These are phyloP conservation scores for Phytopythium aichiense DNA, from an alignment of 352 stramenopile genomes.

Conservation along the genomic window DNA sequence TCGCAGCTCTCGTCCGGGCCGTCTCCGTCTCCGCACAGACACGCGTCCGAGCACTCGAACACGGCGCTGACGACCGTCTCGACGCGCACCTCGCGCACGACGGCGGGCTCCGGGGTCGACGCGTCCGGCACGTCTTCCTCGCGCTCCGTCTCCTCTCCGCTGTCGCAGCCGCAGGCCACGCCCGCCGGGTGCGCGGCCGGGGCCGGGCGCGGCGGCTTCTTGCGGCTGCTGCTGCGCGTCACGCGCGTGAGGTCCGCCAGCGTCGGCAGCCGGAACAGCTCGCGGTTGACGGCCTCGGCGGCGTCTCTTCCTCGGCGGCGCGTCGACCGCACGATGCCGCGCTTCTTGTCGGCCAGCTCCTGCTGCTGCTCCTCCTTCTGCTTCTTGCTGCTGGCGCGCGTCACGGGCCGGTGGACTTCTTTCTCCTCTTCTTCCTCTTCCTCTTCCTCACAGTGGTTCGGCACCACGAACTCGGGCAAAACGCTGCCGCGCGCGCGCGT, in stretches of 20 bases:
- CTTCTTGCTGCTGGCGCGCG: conserved; percentile 3
- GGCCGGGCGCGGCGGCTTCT: neutral
- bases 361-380: neutral
- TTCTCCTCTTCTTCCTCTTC: neutral
- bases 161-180: neutral
- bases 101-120: neutral
- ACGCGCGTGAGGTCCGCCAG: conserved; percentile 3
- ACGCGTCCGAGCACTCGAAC: conserved; percentile 5
- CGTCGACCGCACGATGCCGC: conserved; percentile 4
- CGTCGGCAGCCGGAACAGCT: conserved; percentile 7
- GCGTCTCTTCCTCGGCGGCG: neutral
- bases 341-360: neutral
- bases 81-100: neutral
- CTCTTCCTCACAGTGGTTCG: neutral
- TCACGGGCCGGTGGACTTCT: neutral
- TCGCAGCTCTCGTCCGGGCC: conserved; percentile 3
- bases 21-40: neutral
- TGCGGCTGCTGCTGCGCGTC: conserved; percentile 2
- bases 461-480: neutral
- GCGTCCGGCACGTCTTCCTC: neutral
- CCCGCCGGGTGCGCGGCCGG: neutral
- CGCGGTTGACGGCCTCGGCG: neutral
- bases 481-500: neutral
- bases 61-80: conserved; percentile 1
- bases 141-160: conserved; percentile 6